phyloP scores from a whole-genome alignment of 2,329 filamentous ascomycete species.

The Furcasterigmium sp. region DNA sequence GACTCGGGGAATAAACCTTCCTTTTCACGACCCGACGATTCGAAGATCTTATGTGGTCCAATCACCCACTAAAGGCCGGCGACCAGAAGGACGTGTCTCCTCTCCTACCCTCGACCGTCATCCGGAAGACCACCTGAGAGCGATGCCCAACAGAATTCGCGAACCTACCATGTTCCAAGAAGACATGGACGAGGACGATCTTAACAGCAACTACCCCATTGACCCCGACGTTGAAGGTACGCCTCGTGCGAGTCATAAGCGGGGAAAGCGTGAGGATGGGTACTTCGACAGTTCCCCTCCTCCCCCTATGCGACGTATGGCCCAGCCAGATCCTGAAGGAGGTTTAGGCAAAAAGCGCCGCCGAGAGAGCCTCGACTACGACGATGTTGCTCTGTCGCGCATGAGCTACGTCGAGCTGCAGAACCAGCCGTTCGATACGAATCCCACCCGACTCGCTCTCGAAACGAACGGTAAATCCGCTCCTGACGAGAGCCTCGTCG shows the following conservation, averaged over 20 bases:
- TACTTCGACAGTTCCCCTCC: conserved; percentile 14
- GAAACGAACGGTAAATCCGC: conserved; percentile 13
- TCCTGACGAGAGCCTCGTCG: conserved; percentile 35
- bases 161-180: neutral
- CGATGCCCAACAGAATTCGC: neutral
- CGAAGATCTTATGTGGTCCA: conserved; percentile 17
- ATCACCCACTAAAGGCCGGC: neutral
- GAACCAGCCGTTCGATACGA: conserved; percentile 50
- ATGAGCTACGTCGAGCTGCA: conserved; percentile 49
- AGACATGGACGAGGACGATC: neutral
- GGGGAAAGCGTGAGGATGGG: conserved; percentile 13
- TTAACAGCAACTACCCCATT: conserved; percentile 2
- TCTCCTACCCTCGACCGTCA: neutral
- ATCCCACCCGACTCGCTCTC: conserved; percentile 39
- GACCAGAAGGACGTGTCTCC: neutral
- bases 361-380: conserved; percentile 46
- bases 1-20: conserved; percentile 24
- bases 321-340: neutral
- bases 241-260: conserved; percentile 13
- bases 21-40: conserved; percentile 30
- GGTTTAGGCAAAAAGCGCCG: conserved; percentile 32
- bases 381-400: conserved; percentile 46
- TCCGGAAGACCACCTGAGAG: neutral
- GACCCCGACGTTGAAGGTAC: conserved; percentile 10
- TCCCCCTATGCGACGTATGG: neutral